Evolutionary conservation across 2,329 filamentous ascomycete species (phyloP), one percentile per base, ranked within the genome.

Genomic region (Neofusicoccum umdonicola): DNA sequence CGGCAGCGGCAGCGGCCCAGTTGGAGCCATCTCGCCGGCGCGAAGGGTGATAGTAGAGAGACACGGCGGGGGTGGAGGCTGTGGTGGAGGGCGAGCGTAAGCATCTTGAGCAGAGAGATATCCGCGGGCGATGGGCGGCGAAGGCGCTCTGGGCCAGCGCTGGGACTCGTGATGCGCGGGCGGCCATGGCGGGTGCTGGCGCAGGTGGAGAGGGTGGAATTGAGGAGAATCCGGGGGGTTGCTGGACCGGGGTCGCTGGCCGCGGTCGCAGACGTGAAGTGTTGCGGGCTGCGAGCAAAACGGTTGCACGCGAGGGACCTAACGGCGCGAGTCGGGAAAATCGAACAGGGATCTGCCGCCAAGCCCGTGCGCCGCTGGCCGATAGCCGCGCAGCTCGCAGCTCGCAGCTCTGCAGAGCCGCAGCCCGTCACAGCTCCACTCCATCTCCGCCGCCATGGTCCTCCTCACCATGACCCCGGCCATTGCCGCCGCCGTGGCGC

Each of bases 381-480:
- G n/a, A 35, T 39, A 22, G 22, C 22, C 22, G 22, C 22, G 22
- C 35, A 15, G 12, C 41, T 12, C 39, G n/a, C 39, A 39, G 47
- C 35, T 58, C 22, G 35, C 15, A 64, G 51, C 63, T 58, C 45
- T 22, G 9, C 62, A 57, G 44, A 64, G 37, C 34, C 51, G 35
- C 52, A 41, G 22, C 35, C 42, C 48, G 34, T 56, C 62, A 17
- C 42, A 27, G 42, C 63, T 64, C 52, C 56, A 39, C 62, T 42
- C 31, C 52, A 50, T 15, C 52, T 4, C 17, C 50, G 48, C 37
- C 48, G 15, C 34, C 56, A 94, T 94, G 91, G 90, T 93, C 17
- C 82, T 90, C 48, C 86, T 95, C 47, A 91, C 88, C n/a, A 89
- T 92, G 82, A 93, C 90, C 3, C 76, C 85, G 70, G 81, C 85